Conservation (phyloP, 2,329 filamentous ascomycete species). For the Aureobasidium subglaciale region DNA sequence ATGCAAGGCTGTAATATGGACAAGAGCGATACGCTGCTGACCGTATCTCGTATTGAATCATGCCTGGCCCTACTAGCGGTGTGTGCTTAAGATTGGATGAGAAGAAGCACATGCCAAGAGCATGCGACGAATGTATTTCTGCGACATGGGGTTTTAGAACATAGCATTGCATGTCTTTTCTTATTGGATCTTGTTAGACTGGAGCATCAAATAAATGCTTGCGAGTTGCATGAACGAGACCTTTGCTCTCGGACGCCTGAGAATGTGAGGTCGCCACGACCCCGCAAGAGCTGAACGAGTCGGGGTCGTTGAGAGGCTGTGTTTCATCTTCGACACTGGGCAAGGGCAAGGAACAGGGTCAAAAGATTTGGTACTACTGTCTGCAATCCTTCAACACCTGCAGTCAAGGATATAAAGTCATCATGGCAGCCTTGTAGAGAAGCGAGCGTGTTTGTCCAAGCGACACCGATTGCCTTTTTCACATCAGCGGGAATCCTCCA, state of each 20-base stretch:
- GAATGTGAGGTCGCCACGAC: not conserved
- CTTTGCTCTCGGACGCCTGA: not conserved
- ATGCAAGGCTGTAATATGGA: not conserved
- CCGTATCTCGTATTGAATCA: not conserved
- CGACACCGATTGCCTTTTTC: not conserved
- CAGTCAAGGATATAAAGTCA: not conserved
- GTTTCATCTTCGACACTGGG: not conserved
- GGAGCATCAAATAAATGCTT: not conserved
- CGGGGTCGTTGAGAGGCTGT: not conserved
- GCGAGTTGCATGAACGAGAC: not conserved
- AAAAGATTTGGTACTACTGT: not conserved
- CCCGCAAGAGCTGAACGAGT: constrained; percentile 1
- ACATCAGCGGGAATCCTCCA: not conserved
- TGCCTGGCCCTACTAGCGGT: not conserved
- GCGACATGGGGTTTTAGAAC: not conserved
- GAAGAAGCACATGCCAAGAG: not conserved
- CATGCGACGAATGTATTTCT: not conserved
- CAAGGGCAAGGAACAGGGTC: not conserved
- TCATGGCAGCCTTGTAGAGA: not conserved
- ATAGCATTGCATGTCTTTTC: not conserved
- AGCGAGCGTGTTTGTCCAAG: not conserved
- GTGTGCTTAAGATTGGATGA: not conserved
- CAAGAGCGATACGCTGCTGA: not conserved
- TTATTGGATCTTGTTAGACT: not conserved
- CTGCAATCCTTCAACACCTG: not conserved